Conservation (phyloP, 2,329 filamentous ascomycete species). For the Aureobasidium pullulans region DNA sequence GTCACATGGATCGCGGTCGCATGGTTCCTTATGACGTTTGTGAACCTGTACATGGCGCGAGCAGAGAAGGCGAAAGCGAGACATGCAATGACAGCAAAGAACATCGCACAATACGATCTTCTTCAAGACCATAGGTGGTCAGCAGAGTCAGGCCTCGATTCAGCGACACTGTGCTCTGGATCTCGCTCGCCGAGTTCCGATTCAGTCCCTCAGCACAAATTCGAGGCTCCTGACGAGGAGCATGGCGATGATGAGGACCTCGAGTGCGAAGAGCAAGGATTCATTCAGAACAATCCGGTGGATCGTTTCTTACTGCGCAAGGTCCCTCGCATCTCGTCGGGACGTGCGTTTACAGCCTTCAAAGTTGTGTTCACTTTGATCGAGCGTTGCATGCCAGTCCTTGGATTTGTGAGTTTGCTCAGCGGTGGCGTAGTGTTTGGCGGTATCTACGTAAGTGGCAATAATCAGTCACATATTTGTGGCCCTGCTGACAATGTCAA, state of each 20-base stretch:
- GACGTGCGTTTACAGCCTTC: conserved; percentile 50
- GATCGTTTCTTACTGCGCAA: conserved; percentile 23
- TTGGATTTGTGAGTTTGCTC: conserved; percentile 65
- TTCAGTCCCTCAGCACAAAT: conserved; percentile 17
- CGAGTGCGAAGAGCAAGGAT: conserved; percentile 36
- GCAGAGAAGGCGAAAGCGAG: conserved; percentile 29
- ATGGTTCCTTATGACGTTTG: conserved; percentile 60
- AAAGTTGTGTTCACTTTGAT: conserved; percentile 55
- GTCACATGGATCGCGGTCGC: conserved; percentile 61
- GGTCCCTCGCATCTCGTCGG: conserved; percentile 29
- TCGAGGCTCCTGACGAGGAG: conserved; percentile 15
- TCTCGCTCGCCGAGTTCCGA: conserved; percentile 28
- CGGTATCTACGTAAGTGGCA: conserved; percentile 66
- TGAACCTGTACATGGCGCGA: conserved; percentile 48
- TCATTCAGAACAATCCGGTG: conserved; percentile 31
- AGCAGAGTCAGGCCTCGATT: conserved; percentile 31
- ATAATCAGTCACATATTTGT: neutral
- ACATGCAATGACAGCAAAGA: conserved; percentile 14
- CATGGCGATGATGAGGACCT: conserved; percentile 39
- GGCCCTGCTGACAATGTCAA: conserved; percentile 12
- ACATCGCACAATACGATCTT: conserved; percentile 32
- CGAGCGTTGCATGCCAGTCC: conserved; percentile 65
- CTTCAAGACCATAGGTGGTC: conserved; percentile 32
- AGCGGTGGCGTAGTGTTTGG: conserved; percentile 67
- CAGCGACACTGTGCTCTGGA: conserved; percentile 18